Conservation (phyloP, 306 rosid species). For the Malus fusca region DNA sequence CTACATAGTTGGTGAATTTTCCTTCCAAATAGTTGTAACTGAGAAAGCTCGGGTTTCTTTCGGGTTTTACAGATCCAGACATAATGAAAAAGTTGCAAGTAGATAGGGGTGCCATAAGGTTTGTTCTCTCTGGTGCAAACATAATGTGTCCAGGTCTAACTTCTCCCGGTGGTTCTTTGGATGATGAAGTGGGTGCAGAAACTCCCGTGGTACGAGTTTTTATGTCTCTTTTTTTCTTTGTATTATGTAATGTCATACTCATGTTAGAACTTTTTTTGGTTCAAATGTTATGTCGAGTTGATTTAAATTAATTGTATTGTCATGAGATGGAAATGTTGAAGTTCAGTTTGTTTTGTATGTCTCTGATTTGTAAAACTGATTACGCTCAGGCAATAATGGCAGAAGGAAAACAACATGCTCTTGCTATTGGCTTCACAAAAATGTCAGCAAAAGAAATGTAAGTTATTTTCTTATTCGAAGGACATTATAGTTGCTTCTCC, state of each 20-base stretch:
- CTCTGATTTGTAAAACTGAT: constrained; percentile 21
- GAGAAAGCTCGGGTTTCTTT: neutral
- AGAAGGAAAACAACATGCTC: constrained; percentile 97
- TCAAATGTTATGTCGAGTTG: neutral
- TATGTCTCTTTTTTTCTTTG: neutral
- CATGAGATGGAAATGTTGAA: constrained; percentile 2
- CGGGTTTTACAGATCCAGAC: constrained; percentile 60
- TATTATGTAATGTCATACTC: neutral
- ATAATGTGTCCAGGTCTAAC: constrained; percentile 99
- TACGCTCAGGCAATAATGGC: constrained; percentile 91
- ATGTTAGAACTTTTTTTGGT: neutral
- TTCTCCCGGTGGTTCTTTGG: constrained; percentile 89
- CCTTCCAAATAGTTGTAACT: neutral
- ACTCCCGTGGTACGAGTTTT: constrained; percentile 73
- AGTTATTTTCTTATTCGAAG: constrained; percentile 23
- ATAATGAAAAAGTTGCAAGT: constrained; percentile 94
- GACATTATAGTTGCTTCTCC: neutral
- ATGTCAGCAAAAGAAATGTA: constrained; percentile 97
- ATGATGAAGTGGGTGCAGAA: constrained; percentile 76
- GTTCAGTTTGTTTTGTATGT: constrained; percentile 4
- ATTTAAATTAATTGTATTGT: neutral
- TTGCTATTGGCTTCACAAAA: constrained; percentile 96
- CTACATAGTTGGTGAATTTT: neutral
- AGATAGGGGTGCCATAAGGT: constrained; percentile 87
- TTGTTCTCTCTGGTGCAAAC: constrained; percentile 95